These are phyloP conservation scores for Pyrus hybrid DNA, from an alignment of 331 rosid genomes.

Conservation along the genomic window DNA sequence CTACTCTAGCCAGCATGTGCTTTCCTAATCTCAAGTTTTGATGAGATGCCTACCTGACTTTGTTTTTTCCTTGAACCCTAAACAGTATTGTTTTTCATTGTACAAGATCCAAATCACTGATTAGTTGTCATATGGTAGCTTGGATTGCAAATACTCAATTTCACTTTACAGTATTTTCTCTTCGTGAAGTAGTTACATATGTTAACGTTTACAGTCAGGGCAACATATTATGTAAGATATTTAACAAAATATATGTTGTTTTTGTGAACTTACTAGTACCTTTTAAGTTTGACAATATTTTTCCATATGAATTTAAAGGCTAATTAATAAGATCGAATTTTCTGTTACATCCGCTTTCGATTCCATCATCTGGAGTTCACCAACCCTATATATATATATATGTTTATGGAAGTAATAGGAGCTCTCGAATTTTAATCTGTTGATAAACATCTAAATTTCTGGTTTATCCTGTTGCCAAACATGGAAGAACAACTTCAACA, in stretches of 20 bases:
- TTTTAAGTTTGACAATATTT: background rate
- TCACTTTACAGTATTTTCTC: too few species aligned
- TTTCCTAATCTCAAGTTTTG: background rate
- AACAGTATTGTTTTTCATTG: background rate
- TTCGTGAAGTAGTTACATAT: too few species aligned
- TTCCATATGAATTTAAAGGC: background rate
- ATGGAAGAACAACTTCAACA: background rate
- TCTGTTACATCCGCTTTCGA: background rate
- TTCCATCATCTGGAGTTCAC: background rate
- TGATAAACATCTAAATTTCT: background rate
- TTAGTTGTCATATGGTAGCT: too few species aligned
- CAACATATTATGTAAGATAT: background rate
- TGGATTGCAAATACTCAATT: too few species aligned
- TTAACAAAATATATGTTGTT: background rate
- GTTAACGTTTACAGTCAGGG: too few species aligned
- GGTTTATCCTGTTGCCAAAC: background rate
- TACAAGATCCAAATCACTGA: background rate
- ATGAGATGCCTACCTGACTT: background rate
- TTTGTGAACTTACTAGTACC: background rate
- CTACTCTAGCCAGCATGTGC: background rate
- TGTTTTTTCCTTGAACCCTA: background rate
- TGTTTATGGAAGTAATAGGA: background rate
- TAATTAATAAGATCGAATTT: background rate
- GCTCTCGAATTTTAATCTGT: background rate
- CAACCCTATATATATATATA: background rate